phyloP scores from a whole-genome alignment of 2,329 filamentous ascomycete genomes.

The Diplodia scrobiculata region DNA sequence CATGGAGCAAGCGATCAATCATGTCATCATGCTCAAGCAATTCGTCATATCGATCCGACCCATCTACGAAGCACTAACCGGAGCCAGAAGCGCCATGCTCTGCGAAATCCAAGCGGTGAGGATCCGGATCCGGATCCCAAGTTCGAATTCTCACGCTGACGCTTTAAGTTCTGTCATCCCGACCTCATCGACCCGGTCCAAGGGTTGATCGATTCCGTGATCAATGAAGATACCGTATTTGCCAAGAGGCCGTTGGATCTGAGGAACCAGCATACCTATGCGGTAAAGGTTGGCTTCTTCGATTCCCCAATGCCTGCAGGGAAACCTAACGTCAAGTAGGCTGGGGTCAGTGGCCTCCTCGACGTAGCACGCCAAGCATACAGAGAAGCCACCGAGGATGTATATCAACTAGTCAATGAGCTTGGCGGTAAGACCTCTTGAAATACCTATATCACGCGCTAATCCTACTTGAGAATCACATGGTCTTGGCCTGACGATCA shows the following conservation, averaged over 20 bases:
- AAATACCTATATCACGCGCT: neutral
- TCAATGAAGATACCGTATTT: conserved; percentile 81
- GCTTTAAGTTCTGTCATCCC: conserved; percentile 62
- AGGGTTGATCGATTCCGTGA: conserved; percentile 65
- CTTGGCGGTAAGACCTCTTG: conserved; percentile 60
- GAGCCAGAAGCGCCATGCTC: conserved; percentile 66
- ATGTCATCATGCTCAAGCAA: conserved; percentile 82
- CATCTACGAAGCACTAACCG: conserved; percentile 67
- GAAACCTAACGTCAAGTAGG: conserved; percentile 47
- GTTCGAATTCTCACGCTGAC: neutral
- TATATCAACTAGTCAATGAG: conserved; percentile 68
- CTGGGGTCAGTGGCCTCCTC: conserved; percentile 79
- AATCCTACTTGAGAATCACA: conserved; percentile 47
- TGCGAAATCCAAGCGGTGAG: conserved; percentile 64
- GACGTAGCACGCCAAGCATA: conserved; percentile 88
- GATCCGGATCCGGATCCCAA: conserved; percentile 26
- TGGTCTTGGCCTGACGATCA: conserved; percentile 65
- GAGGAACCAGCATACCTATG: conserved; percentile 86
- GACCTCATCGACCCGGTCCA: conserved; percentile 63
- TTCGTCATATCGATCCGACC: conserved; percentile 70
- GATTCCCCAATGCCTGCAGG: neutral
- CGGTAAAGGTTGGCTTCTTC: conserved; percentile 64
- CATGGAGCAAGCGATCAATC: conserved; percentile 80
- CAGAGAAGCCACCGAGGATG: conserved; percentile 81
- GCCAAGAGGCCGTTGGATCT: conserved; percentile 79